Conservation (phyloP, 345 rosid species). For the Eucalyptus leucophloia region DNA sequence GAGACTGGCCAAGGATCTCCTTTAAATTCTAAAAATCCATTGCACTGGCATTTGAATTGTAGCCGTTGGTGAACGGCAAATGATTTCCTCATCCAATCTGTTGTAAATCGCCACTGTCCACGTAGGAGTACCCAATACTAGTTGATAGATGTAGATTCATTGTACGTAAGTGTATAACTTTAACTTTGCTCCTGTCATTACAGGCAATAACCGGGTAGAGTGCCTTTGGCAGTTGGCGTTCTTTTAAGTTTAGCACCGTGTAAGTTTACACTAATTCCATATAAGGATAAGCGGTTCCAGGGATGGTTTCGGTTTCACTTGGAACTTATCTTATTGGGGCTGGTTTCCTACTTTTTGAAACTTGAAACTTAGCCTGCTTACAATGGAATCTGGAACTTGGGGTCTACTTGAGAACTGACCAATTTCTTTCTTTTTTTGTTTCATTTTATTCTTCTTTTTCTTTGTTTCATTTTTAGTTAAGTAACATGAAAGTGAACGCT, state of each 20-base stretch:
- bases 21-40: not conserved
- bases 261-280: not conserved
- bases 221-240: not conserved
- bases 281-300: not conserved
- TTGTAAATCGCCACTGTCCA: not conserved
- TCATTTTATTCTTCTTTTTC: no score
- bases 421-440: no score
- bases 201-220: not conserved
- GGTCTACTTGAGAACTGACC: no score
- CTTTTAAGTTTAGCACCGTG: not conserved
- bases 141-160: not conserved
- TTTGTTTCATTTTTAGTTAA: no score
- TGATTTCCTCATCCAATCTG: not conserved
- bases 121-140: not conserved
- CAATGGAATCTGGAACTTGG: not conserved
- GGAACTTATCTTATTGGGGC: not conserved
- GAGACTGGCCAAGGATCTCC: conserved; percentile 48
- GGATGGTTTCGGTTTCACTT: not conserved
- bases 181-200: not conserved
- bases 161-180: not conserved
- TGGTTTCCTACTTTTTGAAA: not conserved
- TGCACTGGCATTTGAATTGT: not conserved
- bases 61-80: not conserved
- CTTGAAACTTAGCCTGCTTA: not conserved
- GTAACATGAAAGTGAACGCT: not conserved